Evolutionary conservation across 208 protist species (phyloP).

Genomic region (Leishmania braziliensis): DNA sequence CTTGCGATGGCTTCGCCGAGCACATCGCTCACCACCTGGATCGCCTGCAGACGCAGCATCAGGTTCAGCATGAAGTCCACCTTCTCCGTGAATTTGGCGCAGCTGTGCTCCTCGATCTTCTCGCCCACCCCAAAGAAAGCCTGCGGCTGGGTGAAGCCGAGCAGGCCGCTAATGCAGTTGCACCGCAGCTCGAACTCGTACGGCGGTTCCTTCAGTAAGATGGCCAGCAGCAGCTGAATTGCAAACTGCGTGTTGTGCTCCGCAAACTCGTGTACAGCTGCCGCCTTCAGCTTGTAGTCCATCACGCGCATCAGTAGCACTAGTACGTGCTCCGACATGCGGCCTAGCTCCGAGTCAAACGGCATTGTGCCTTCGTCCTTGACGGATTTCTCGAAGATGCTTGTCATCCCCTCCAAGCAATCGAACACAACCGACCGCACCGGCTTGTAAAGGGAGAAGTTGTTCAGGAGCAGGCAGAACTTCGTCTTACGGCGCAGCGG

Average conservation of each 20-base stretch:
- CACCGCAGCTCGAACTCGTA: slow-evolving; percentile 91
- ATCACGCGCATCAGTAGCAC: slow-evolving; percentile 91
- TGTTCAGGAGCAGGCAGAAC: slow-evolving; percentile 88
- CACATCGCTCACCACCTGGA: slow-evolving; percentile 87
- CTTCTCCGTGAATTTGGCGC: slow-evolving; percentile 88
- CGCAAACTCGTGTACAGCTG: slow-evolving; percentile 90
- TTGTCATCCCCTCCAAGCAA: slow-evolving; percentile 75
- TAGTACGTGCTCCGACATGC: slow-evolving; percentile 92
- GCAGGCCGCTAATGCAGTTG: slow-evolving; percentile 88
- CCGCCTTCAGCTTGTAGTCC: slow-evolving; percentile 87
- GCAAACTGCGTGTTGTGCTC: slow-evolving; percentile 91
- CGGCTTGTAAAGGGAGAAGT: slow-evolving; percentile 83
- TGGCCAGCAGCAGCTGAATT: slow-evolving; percentile 90
- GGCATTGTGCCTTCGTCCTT: slow-evolving; percentile 79
- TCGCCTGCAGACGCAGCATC: slow-evolving; percentile 86
- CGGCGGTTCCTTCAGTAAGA: slow-evolving; percentile 90
- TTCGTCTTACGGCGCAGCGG: slow-evolving; percentile 86
- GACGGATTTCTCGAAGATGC: slow-evolving; percentile 88
- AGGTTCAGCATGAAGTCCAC: slow-evolving; percentile 84
- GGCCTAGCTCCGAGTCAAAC: slow-evolving; percentile 91
- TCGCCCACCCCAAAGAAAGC: slow-evolving; percentile 81
- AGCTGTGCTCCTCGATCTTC: slow-evolving; percentile 78
- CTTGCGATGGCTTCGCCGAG: slow-evolving; percentile 64
- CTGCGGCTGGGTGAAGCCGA: slow-evolving; percentile 91
- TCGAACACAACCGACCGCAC: slow-evolving; percentile 72